Percentiles rank a stretch among this genome's conserved stretches.
These are phyloP conservation scores for Coemansia pectinata DNA, from an alignment of 192 early-diverging fungal species.

Conservation along the genomic window DNA sequence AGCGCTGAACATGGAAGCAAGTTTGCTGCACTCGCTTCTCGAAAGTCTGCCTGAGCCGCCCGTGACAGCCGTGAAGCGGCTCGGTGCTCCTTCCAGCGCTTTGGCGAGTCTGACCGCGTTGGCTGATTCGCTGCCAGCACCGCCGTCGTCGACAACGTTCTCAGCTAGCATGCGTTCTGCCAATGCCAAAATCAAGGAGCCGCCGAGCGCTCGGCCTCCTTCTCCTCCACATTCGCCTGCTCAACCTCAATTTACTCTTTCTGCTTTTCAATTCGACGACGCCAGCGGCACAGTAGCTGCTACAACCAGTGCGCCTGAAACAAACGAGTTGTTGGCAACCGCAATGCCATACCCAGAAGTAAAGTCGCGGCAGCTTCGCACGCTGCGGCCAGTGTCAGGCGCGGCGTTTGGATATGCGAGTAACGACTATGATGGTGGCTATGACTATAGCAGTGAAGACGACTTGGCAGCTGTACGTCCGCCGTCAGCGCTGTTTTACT, in stretches of 20 bases:
- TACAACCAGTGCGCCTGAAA: not conserved
- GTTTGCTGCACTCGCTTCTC: constrained; percentile 42
- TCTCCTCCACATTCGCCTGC: not conserved
- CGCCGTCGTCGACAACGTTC: constrained; percentile 2
- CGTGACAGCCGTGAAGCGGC: not conserved
- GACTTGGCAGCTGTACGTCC: constrained; percentile 27
- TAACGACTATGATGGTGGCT: not conserved
- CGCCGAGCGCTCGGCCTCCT: not conserved
- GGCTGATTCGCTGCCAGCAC: constrained; percentile 37
- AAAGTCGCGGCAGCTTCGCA: not conserved
- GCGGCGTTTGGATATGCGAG: not conserved
- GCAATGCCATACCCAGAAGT: not conserved
- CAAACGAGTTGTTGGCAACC: not conserved
- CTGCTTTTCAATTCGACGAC: not conserved
- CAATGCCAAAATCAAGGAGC: not conserved
- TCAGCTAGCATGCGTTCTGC: not conserved
- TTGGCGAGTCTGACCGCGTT: constrained; percentile 21
- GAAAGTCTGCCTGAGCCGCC: constrained; percentile 48
- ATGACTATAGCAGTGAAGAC: constrained; percentile 2
- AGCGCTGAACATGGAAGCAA: not conserved
- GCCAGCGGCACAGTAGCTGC: not conserved
- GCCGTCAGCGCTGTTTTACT: constrained; percentile 29
- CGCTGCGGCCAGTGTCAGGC: constrained; percentile 2
- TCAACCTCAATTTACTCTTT: not conserved
- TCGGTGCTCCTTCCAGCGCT: not conserved